Base-by-base conservation (phyloP, 768 basidiomycete genomes). In the Lentinula aciculospora region DNA sequence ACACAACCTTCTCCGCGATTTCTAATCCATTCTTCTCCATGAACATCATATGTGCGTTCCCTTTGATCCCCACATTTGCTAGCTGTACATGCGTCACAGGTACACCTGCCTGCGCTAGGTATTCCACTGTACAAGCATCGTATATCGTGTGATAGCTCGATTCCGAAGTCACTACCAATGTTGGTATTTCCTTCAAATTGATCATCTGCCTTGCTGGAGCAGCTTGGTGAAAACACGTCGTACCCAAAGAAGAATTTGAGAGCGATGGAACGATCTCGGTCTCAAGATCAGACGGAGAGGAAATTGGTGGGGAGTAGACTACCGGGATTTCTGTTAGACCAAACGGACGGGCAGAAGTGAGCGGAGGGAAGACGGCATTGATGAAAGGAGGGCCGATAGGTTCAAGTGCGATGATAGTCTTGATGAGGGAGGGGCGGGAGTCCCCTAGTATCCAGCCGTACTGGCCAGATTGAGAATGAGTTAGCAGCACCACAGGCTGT, bases 41-140 rank as follows among this genome's bases (percentile, higher is more conserved):
- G 59, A 75, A 74, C 48, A 75, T 66, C 70, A 75, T 70, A 56
- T 75, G 74, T 13, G 65, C 74, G 47, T 75, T 75, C 31, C 74
- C 74, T 56, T 49, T 58, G 25, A 75, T 71, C 17, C 74, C 74
- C 1, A 70, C 48, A 44, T 60, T 61, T 27, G 62, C 65, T 36
- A 75, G 44, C 31, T 56, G 60, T 37, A 70, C 58, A 59, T 72
- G 69, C n/a, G 69, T 66, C 4, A 74, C 72, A 7, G 59, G 56
- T 31, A 74, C 73, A 0, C 73, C 74, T 0, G 69, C 74, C 23
- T 71, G 65, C 19, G 49, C 59, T 53, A 75, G 62, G 60, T 68
- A 75, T 37, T 63, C 65, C 27, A 69, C 71, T 0, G 69, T 70
- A 60, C 66, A 69, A 27, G 68, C 61, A 46, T 75, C 74, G 57